These are phyloP conservation scores for Calocybe indica DNA, from an alignment of 768 basidiomycete genomes.

Conservation along the genomic window DNA sequence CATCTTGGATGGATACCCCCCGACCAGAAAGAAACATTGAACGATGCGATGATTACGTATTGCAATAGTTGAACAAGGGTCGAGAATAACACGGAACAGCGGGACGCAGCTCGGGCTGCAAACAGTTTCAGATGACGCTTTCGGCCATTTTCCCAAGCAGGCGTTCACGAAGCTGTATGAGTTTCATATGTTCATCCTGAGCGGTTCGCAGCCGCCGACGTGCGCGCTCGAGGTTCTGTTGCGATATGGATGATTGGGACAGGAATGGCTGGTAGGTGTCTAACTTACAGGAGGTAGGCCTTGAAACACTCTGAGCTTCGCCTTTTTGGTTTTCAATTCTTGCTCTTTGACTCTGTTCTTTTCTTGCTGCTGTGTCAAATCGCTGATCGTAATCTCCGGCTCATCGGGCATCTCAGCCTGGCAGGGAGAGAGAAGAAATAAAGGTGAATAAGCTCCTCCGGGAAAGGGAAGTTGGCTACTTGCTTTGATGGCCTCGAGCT, in stretches of 20 bases:
- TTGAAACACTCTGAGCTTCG: slow-evolving; percentile 39
- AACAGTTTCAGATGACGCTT: slow-evolving; percentile 23
- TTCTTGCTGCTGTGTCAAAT: slow-evolving; percentile 32
- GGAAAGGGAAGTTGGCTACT: not conserved
- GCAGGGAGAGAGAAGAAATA: not conserved
- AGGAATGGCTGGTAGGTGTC: not conserved
- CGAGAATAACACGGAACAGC: too few species aligned
- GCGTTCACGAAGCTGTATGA: slow-evolving; percentile 42
- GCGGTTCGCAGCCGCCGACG: slow-evolving; percentile 33
- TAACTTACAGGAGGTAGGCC: slow-evolving; percentile 41
- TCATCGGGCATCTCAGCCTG: slow-evolving; percentile 24
- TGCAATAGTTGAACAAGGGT: too few species aligned
- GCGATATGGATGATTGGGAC: not conserved
- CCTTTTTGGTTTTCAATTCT: slow-evolving; percentile 36
- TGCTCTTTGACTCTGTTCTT: slow-evolving; percentile 28
- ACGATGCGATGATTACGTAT: too few species aligned
- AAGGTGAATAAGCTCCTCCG: not conserved
- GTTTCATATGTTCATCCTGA: slow-evolving; percentile 35
- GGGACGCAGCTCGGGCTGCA: not conserved
- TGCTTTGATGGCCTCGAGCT: slow-evolving; percentile 30
- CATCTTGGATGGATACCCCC: too few species aligned
- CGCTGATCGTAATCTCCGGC: slow-evolving; percentile 28
- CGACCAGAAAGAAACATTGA: too few species aligned
- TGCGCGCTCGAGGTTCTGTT: slow-evolving; percentile 41
- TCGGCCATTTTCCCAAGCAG: slow-evolving; percentile 40